phyloP scores from a whole-genome alignment of 306 rosid species.

The Fragaria nilgerrensis region DNA sequence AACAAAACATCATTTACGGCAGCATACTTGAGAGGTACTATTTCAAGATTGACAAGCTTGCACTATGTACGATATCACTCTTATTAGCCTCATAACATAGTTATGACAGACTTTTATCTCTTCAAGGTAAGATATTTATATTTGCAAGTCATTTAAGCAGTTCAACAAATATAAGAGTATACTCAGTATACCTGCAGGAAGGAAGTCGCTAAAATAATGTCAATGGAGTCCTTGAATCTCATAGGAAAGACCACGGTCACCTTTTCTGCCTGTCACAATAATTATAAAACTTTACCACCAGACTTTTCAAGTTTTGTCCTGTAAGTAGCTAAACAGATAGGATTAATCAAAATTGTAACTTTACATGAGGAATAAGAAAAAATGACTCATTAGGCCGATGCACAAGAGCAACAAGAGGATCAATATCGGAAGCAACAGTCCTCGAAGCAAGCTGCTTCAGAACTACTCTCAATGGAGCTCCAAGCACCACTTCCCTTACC shows the following conservation, averaged over 20 bases:
- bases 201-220: constrained; percentile 85
- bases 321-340: not conserved
- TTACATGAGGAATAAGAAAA: constrained; percentile 80
- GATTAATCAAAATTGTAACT: not conserved
- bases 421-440: constrained; percentile 46
- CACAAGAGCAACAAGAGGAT: constrained; percentile 71
- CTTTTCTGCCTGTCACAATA: constrained; percentile 72
- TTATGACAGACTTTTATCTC: not conserved
- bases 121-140: not conserved
- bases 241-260: constrained; percentile 89
- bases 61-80: not conserved
- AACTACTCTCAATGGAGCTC: constrained; percentile 84
- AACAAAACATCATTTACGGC: not conserved
- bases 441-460: constrained; percentile 66
- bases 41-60: not conserved
- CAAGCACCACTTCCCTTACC: constrained; percentile 88
- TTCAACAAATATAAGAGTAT: not conserved
- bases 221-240: constrained; percentile 92
- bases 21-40: not conserved
- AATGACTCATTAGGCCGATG: constrained; percentile 88
- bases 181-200: constrained; percentile 75
- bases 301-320: constrained; percentile 9
- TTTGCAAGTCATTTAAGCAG: not conserved
- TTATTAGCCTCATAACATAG: not conserved
- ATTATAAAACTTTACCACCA: constrained; percentile 15